Conservation (phyloP, 371 early-diverging fungal species). For the Haplosporangium sp. region DNA sequence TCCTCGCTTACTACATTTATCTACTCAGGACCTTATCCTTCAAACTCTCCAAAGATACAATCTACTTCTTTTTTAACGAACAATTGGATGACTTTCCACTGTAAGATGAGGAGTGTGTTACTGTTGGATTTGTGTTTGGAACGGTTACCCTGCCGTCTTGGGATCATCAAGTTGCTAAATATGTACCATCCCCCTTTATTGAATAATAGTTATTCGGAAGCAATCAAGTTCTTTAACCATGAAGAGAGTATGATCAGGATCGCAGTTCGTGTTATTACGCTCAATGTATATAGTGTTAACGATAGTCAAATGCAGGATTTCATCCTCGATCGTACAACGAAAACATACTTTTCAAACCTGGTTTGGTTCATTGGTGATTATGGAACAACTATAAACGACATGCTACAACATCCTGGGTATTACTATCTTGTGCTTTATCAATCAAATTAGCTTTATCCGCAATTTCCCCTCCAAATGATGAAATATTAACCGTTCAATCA, state of each 20-base stretch:
- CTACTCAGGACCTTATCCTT: constrained; percentile 68
- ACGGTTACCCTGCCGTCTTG: neutral
- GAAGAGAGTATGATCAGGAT: constrained; percentile 70
- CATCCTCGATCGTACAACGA: constrained; percentile 53
- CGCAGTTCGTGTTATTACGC: constrained; percentile 68
- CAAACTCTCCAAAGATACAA: constrained; percentile 61
- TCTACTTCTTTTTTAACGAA: constrained; percentile 65
- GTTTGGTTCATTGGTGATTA: constrained; percentile 57
- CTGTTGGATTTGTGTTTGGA: no score
- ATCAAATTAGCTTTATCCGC: neutral
- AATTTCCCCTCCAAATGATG: neutral
- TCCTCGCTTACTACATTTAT: constrained; percentile 67
- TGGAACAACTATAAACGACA: constrained; percentile 52
- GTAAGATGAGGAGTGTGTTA: constrained; percentile 20
- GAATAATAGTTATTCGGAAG: constrained; percentile 58
- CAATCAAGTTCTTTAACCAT: constrained; percentile 67
- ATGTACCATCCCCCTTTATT: neutral
- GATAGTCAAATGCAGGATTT: constrained; percentile 53
- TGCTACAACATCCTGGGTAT: constrained; percentile 42
- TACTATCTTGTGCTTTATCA: neutral
- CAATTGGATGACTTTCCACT: constrained; percentile 63
- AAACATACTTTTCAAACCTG: constrained; percentile 57
- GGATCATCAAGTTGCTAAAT: neutral
- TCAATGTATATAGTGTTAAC: constrained; percentile 63
- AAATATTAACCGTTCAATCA: neutral